Conservation (phyloP, 192 early-diverging fungal genomes). For the Coemansia furcata region DNA sequence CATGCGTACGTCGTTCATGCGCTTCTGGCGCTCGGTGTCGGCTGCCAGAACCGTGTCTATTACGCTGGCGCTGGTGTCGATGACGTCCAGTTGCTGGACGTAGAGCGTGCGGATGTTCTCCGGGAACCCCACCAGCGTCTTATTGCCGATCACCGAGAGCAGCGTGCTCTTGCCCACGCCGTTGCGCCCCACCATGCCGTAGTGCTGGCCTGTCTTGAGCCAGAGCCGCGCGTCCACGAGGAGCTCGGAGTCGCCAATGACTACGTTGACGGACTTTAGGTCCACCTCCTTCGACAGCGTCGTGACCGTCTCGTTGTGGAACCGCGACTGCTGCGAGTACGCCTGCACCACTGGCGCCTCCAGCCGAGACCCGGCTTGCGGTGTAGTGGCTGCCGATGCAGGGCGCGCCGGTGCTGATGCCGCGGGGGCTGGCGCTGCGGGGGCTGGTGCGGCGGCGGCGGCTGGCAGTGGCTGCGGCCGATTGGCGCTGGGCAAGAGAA, state of each 20-base stretch:
- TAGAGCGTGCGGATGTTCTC: conserved; percentile 76
- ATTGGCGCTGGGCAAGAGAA: conserved; percentile 13
- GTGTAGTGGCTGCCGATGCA: not conserved
- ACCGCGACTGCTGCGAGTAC: conserved; percentile 78
- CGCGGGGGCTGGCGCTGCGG: not conserved
- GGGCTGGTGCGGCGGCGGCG: not conserved
- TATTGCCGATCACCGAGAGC: conserved; percentile 88
- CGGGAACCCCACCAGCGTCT: conserved; percentile 77
- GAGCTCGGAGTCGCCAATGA: conserved; percentile 64
- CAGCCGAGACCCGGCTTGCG: conserved; percentile 22
- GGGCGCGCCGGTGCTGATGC: not conserved
- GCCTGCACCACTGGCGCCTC: conserved; percentile 58
- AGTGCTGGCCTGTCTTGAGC: conserved; percentile 73
- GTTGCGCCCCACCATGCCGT: conserved; percentile 89
- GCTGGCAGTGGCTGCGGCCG: not conserved
- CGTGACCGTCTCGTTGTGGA: conserved; percentile 77
- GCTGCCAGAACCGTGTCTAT: conserved; percentile 64
- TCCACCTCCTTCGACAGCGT: conserved; percentile 79
- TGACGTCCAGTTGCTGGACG: conserved; percentile 75
- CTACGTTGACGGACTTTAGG: conserved; percentile 74
- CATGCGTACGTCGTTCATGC: conserved; percentile 47
- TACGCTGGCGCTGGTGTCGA: conserved; percentile 54
- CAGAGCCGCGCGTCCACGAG: conserved; percentile 74
- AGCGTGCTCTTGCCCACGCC: conserved; percentile 95
- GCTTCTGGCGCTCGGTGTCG: conserved; percentile 59